Conservation (phyloP, 192 early-diverging fungal genomes). For the Coemansia sp. region DNA sequence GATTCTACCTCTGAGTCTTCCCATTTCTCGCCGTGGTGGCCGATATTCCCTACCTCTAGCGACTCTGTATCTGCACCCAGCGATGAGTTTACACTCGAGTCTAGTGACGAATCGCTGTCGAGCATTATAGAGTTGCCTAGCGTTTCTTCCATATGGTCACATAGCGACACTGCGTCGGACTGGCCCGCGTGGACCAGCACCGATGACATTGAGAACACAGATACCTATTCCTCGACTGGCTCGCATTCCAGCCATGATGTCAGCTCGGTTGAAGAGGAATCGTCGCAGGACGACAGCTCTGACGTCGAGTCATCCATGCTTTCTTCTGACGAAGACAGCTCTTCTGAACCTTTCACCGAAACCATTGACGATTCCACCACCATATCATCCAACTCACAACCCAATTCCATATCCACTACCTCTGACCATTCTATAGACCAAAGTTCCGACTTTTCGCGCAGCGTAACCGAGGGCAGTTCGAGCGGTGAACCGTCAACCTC, state of each 20-base stretch:
- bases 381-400: slow-evolving; percentile 1
- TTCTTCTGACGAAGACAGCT: not conserved
- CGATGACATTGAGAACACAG: too few species aligned
- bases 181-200: too few species aligned
- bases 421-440: slow-evolving; percentile 1
- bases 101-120: not conserved
- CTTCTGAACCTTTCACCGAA: not conserved
- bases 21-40: not conserved
- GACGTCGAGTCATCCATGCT: too few species aligned
- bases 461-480: slow-evolving; percentile 1
- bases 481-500: not conserved
- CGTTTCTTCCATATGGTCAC: not conserved
- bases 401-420: not conserved
- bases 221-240: too few species aligned
- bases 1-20: not conserved
- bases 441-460: slow-evolving; percentile 10
- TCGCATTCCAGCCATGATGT: not conserved
- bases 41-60: not conserved
- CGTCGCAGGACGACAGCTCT: not conserved
- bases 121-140: slow-evolving; percentile 2
- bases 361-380: slow-evolving; percentile 2
- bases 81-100: not conserved
- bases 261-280: not conserved
- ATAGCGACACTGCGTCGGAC: not conserved
- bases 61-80: not conserved